A percentile compares a stretch with the other conserved stretches of the same genome.
phyloP scores from a whole-genome alignment of 1,284 basidiomycete species.

The Trichosporon sp. region DNA sequence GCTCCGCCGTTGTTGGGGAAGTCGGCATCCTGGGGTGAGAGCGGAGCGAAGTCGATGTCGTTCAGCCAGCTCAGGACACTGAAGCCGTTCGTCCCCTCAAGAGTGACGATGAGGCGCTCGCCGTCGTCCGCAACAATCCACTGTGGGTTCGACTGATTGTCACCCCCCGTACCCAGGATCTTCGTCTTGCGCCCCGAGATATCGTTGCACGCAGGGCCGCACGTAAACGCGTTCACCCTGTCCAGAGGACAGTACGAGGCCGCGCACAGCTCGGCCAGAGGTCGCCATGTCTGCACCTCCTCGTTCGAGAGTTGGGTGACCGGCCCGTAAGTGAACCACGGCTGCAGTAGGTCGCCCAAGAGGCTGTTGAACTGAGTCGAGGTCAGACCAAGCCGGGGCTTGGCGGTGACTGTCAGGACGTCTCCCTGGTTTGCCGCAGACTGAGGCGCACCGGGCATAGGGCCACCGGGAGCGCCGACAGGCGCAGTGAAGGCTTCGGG shows the following conservation, averaged over 20 bases:
- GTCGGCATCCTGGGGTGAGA: neutral
- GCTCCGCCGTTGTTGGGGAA: constrained; percentile 17
- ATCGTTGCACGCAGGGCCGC: neutral
- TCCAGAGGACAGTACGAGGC: neutral
- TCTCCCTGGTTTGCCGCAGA: neutral
- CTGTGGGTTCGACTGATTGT: constrained; percentile 1
- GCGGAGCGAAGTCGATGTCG: constrained; percentile 19
- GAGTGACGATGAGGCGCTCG: constrained; percentile 10
- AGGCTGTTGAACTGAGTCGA: neutral
- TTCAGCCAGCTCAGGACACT: constrained; percentile 12
- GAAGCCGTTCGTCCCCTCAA: constrained; percentile 20
- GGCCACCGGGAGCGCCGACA: neutral
- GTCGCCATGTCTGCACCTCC: neutral
- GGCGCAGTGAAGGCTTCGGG: neutral
- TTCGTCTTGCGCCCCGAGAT: neutral
- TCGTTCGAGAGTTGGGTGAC: neutral
- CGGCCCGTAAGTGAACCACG: neutral
- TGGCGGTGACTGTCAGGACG: neutral
- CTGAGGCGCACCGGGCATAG: neutral
- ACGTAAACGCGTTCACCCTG: neutral
- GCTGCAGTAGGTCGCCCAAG: neutral
- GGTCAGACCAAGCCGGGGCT: neutral
- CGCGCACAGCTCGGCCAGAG: neutral
- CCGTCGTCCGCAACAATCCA: constrained; percentile 4
- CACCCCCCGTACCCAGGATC: neutral